Conservation (phyloP, 495 filamentous ascomycete genomes). For the Tetracladium setigerum region DNA sequence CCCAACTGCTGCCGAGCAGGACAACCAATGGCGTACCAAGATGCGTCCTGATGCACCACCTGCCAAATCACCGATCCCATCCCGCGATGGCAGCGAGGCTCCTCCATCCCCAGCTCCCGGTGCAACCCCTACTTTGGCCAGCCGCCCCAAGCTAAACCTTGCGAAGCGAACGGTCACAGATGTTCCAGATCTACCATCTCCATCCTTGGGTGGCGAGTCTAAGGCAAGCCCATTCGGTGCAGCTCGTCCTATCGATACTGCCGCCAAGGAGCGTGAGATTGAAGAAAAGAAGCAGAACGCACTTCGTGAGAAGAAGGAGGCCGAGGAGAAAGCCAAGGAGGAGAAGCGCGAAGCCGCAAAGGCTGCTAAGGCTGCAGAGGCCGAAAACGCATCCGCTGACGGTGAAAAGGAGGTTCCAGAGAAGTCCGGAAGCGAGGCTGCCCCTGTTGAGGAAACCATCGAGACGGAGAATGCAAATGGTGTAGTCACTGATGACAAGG, state of each 20-base stretch:
- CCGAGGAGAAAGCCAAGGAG: conserved; percentile 76
- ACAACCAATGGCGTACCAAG: conserved; percentile 77
- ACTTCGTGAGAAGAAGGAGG: conserved; percentile 74
- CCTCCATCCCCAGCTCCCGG: conserved; percentile 57
- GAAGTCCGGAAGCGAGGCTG: conserved; percentile 50
- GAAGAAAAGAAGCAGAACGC: conserved; percentile 76
- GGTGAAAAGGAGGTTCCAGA: conserved; percentile 55
- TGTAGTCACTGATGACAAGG: conserved; percentile 28
- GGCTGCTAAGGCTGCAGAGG: conserved; percentile 47
- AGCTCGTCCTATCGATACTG: conserved; percentile 83
- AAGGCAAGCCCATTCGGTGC: conserved; percentile 92
- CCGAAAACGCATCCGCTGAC: conserved; percentile 35
- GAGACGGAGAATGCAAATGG: conserved; percentile 32
- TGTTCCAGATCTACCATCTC: conserved; percentile 40
- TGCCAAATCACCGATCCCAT: conserved; percentile 27
- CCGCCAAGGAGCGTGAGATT: conserved; percentile 76
- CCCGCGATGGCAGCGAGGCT: conserved; percentile 22
- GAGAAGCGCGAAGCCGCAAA: conserved; percentile 59
- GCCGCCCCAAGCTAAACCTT: conserved; percentile 73
- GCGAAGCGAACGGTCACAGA: conserved; percentile 85
- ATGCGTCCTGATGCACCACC: conserved; percentile 67
- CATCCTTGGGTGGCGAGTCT: conserved; percentile 46
- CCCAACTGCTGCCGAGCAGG: conserved; percentile 77
- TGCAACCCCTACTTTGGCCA: conserved; percentile 40
- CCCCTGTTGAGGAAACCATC: conserved; percentile 38